These are phyloP conservation scores for Anthoceros angustus DNA, from an alignment of 225 moss, liverwort and hornwort genomes.

Conservation along the genomic window DNA sequence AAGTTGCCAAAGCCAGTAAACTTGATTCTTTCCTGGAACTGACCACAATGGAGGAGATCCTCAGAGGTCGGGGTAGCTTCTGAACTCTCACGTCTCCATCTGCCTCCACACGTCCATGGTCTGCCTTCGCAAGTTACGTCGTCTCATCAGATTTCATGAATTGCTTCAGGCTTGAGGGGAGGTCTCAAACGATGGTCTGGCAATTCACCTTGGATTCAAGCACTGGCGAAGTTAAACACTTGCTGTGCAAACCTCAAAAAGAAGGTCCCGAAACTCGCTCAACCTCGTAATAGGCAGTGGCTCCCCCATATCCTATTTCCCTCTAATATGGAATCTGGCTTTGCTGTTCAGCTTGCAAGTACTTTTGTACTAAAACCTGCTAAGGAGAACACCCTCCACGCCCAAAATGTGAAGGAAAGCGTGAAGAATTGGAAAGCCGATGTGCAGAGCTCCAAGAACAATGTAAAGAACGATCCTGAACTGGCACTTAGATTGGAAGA, in stretches of 20 bases:
- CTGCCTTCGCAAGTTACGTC: too few species aligned
- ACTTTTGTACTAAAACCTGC: background rate
- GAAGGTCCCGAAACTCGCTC: background rate
- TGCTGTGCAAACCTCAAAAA: background rate
- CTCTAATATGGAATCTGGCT: background rate
- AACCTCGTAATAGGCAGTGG: too few species aligned
- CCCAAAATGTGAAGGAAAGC: background rate
- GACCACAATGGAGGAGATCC: background rate
- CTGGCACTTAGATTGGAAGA: background rate
- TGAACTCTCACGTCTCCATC: background rate
- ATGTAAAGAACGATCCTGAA: background rate
- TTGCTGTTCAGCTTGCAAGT: slow-evolving; percentile 4
- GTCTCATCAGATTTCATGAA: background rate
- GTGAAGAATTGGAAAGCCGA: background rate
- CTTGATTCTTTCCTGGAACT: background rate
- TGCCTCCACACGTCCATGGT: too few species aligned
- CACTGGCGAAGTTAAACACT: background rate
- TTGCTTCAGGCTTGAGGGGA: background rate
- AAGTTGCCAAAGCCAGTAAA: background rate
- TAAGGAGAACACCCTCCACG: background rate
- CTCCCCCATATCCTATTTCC: too few species aligned
- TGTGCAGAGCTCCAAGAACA: background rate
- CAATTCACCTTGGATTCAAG: background rate
- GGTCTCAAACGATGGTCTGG: background rate
- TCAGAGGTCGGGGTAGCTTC: background rate